Base-by-base conservation (phyloP, 805 yeast species). In the Hemisphaericaspora nanyangensis region DNA sequence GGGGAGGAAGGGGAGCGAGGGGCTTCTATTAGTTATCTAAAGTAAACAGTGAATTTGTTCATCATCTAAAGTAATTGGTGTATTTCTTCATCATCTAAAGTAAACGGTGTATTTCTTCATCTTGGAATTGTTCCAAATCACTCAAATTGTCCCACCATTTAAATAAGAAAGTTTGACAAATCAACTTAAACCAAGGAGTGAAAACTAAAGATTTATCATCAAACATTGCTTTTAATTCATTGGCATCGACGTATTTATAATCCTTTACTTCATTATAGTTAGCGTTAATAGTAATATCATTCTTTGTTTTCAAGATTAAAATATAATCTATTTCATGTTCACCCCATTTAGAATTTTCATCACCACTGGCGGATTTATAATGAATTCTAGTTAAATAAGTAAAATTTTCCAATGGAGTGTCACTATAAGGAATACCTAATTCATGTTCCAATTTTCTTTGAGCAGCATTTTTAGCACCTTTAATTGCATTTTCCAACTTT, bases 321-420 rank as follows among this genome's bases (percentile, higher is more conserved):
- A 93, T 93, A 63, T 93, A 93, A 64, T 93, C 99, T 48, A 93
- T 84, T 65, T 91, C 99, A 56, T 91, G 99, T 60, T 91, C 99
- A 32, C 98, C 98, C 98, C 98, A 91, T 39, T 76, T 74, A 22
- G 61, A 54, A 24, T 19, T 19, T 49, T 79, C 78, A 42, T 80
- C 79, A 34, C 89, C 88, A 46, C 78, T 70, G 4, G 83, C 78
- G 6, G 97, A 89, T 72, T 82, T 84, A 66, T 93, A 93, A 64
- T 93, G 99, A 50, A 93, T 93, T 65, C 98, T 80, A 16, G 96
- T 91, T 54, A 93, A 70, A 60, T 81, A 93, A 45, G 84, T 77
- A 68, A 91, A 90, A 25, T 76, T 66, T 3, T 81, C 82, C 12
- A 76, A 44, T 5, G 91, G 86, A 5, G 72, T 74, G 39, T 82